phyloP scores from a whole-genome alignment of 2,329 filamentous ascomycete genomes.

The Ceratocystis destructans region DNA sequence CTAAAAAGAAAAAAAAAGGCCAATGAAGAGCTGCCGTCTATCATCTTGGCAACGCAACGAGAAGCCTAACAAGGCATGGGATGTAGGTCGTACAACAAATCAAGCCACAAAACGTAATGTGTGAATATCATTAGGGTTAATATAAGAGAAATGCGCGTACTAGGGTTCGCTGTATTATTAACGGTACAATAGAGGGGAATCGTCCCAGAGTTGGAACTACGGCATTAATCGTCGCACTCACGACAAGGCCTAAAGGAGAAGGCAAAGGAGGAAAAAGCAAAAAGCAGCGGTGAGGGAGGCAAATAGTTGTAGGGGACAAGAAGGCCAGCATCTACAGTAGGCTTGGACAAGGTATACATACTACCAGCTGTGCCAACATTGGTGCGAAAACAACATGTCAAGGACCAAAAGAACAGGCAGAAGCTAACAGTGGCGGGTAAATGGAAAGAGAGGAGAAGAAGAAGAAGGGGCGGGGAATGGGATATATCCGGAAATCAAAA shows the following conservation, averaged over 20 bases:
- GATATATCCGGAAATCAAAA: neutral
- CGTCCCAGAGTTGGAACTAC: too few relatives aligned
- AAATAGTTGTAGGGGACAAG: neutral
- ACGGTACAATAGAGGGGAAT: too few relatives aligned
- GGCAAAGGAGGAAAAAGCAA: neutral
- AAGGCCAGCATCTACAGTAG: neutral
- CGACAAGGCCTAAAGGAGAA: neutral
- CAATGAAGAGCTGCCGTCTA: neutral
- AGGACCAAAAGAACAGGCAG: neutral
- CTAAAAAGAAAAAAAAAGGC: neutral
- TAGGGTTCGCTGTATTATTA: neutral
- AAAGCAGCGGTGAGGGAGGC: neutral
- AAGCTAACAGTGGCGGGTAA: neutral
- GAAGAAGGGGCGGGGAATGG: neutral
- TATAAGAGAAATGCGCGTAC: neutral
- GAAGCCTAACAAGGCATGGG: too few relatives aligned
- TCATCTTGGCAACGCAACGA: neutral
- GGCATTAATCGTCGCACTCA: too few relatives aligned
- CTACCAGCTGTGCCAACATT: too few relatives aligned
- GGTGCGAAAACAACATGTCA: neutral
- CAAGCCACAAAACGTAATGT: neutral
- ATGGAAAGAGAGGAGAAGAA: neutral
- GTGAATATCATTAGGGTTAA: neutral
- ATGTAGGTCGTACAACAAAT: neutral
- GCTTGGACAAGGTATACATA: neutral